Percentiles rank a stretch among this genome's conserved stretches.
phyloP scores from a whole-genome alignment of 176 grass and related monocot species.

The Alopecurus myosuroides region DNA sequence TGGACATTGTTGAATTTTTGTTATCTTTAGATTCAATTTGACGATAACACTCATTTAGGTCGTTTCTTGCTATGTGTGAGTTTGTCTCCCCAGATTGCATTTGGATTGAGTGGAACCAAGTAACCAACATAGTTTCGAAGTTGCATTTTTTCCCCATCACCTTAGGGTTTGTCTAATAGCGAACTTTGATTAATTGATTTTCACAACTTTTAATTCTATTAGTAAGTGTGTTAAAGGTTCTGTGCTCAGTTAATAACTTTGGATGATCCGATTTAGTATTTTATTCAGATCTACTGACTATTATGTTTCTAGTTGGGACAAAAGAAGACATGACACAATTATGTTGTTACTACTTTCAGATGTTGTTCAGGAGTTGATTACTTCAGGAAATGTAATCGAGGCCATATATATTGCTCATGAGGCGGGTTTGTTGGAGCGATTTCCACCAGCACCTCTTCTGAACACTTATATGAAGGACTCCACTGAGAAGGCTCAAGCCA shows the following conservation, averaged over 20 bases:
- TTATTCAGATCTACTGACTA: not conserved
- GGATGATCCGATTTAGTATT: not conserved
- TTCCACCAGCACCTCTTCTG: conserved; percentile 55
- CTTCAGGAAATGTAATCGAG: conserved; percentile 56
- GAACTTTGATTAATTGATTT: not conserved
- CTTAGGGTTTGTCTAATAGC: not conserved
- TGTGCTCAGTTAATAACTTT: not conserved
- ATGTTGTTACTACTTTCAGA: conserved; percentile 38
- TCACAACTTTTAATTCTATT: not conserved
- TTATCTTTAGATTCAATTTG: not conserved
- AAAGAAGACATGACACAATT: conserved; percentile 14
- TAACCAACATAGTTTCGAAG: not conserved
- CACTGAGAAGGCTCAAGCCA: conserved; percentile 53
- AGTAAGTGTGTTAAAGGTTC: not conserved
- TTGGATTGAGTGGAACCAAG: not conserved
- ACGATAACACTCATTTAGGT: not conserved
- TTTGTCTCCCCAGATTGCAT: not conserved
- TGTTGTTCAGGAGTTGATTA: conserved; percentile 56
- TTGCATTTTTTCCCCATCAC: not conserved
- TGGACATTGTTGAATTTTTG: not conserved
- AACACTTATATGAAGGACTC: conserved; percentile 51
- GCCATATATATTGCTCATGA: conserved; percentile 68
- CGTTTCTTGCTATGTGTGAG: not conserved
- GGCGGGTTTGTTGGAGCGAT: conserved; percentile 49
- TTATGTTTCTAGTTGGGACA: not conserved